These are phyloP conservation scores for Gymnopus androsaceus DNA, from an alignment of 1,284 basidiomycete genomes.

Conservation along the genomic window DNA sequence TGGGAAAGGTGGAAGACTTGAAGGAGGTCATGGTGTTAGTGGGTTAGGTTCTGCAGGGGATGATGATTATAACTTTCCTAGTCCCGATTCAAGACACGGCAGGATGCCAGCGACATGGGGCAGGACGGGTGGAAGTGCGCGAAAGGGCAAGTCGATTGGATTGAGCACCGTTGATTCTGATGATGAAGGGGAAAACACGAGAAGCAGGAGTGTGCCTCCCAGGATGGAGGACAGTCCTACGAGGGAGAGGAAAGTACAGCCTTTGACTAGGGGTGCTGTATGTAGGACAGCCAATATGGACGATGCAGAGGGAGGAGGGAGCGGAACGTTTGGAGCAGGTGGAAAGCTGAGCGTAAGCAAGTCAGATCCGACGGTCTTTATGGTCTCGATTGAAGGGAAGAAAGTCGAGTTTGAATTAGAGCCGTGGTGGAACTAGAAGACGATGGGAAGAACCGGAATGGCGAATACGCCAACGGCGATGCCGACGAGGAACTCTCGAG, in stretches of 20 bases:
- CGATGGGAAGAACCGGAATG: background rate
- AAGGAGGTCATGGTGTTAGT: constrained; percentile 21
- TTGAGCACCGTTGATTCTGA: constrained; percentile 22
- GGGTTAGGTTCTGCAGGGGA: constrained; percentile 12
- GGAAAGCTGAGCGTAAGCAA: constrained; percentile 54
- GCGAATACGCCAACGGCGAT: constrained; percentile 20
- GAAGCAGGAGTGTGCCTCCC: constrained; percentile 61
- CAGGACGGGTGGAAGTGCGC: background rate
- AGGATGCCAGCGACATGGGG: constrained; percentile 6
- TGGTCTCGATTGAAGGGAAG: constrained; percentile 57
- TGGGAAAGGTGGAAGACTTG: constrained; percentile 37
- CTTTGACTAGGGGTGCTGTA: constrained; percentile 22
- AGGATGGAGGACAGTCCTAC: constrained; percentile 45
- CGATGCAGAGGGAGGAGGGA: background rate
- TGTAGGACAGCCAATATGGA: background rate
- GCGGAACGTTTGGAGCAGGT: constrained; percentile 44
- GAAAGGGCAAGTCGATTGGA: constrained; percentile 21
- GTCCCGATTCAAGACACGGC: background rate
- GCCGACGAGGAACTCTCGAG: constrained; percentile 16
- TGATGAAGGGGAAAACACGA: constrained; percentile 28
- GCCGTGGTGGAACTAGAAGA: constrained; percentile 36
- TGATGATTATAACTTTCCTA: background rate
- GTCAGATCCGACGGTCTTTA: constrained; percentile 54
- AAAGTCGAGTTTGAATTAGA: constrained; percentile 65
- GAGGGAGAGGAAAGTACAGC: constrained; percentile 30